phyloP scores from a whole-genome alignment of 202 grass and related monocot species.

The Carex sylvatica region DNA sequence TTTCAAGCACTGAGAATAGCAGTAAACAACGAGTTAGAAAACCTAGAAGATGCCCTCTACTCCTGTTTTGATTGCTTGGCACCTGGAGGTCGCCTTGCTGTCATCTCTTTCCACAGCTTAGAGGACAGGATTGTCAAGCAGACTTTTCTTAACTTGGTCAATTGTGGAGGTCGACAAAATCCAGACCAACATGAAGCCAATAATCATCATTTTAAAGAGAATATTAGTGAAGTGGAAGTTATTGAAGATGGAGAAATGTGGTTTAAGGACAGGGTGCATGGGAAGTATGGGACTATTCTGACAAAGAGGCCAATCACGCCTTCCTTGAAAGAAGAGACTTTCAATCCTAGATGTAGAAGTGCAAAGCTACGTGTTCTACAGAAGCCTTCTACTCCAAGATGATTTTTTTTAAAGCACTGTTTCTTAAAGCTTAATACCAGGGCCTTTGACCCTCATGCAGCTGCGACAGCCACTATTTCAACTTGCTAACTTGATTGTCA shows the following conservation, averaged over 20 bases:
- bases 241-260: slow-evolving; percentile 37
- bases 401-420: neutral
- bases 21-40: slow-evolving; percentile 75
- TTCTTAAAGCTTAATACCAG: neutral
- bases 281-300: slow-evolving; percentile 64
- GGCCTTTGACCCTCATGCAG: neutral
- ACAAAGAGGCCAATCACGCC: slow-evolving; percentile 86
- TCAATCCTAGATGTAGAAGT: slow-evolving; percentile 96
- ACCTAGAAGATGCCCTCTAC: slow-evolving; percentile 69
- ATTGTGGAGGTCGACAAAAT: slow-evolving; percentile 27
- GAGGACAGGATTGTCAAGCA: slow-evolving; percentile 88
- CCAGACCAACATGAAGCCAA: slow-evolving; percentile 25
- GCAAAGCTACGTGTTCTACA: slow-evolving; percentile 92
- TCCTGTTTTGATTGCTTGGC: slow-evolving; percentile 75
- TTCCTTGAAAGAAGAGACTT: slow-evolving; percentile 71
- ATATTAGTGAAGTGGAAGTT: slow-evolving; percentile 21
- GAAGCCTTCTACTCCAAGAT: slow-evolving; percentile 34
- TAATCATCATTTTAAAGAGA: slow-evolving; percentile 15
- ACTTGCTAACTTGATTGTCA: neutral
- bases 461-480: neutral
- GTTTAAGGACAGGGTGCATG: slow-evolving; percentile 56
- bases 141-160: slow-evolving; percentile 74
- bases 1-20: slow-evolving; percentile 92
- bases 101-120: slow-evolving; percentile 90
- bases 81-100: slow-evolving; percentile 70